Evolutionary conservation across 1,139 yeast genomes (phyloP).

Genomic region (Nematodospora anomalae): DNA sequence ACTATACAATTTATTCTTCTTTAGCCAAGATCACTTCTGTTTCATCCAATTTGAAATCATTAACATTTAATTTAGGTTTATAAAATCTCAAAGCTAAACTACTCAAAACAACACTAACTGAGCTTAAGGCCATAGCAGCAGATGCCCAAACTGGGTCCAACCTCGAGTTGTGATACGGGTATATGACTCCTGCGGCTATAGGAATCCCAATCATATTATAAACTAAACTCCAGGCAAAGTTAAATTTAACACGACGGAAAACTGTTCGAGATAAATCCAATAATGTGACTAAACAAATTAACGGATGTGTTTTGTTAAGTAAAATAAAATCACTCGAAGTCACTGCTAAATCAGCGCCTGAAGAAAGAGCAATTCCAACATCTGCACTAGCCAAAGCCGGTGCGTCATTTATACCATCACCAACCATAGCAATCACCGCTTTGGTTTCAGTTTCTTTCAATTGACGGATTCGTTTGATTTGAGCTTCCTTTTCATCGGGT

Average conservation of each 20-base stretch:
- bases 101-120: slow-evolving; percentile 57
- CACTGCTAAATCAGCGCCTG: slow-evolving; percentile 60
- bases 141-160: slow-evolving; percentile 66
- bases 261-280: slow-evolving; percentile 47
- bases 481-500: slow-evolving; percentile 69
- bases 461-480: slow-evolving; percentile 54
- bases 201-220: slow-evolving; percentile 48
- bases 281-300: slow-evolving; percentile 49
- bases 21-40: slow-evolving; percentile 7
- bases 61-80: slow-evolving; percentile 33
- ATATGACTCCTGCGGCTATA: slow-evolving; percentile 63
- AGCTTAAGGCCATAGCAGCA: slow-evolving; percentile 66
- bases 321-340: slow-evolving; percentile 60
- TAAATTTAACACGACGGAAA: slow-evolving; percentile 54
- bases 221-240: slow-evolving; percentile 39
- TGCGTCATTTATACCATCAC: slow-evolving; percentile 66
- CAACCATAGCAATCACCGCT: slow-evolving; percentile 56
- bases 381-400: slow-evolving; percentile 62
- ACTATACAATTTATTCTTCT: slow-evolving; percentile 4
- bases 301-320: slow-evolving; percentile 46
- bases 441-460: slow-evolving; percentile 18
- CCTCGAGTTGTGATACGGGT: slow-evolving; percentile 52
- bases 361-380: slow-evolving; percentile 58
- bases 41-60: slow-evolving; percentile 15
- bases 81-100: slow-evolving; percentile 53